Evolutionary conservation across 345 rosid species (phyloP), one percentile per base, ranked within the genome.

Genomic region (Citrus mangshanensis): DNA sequence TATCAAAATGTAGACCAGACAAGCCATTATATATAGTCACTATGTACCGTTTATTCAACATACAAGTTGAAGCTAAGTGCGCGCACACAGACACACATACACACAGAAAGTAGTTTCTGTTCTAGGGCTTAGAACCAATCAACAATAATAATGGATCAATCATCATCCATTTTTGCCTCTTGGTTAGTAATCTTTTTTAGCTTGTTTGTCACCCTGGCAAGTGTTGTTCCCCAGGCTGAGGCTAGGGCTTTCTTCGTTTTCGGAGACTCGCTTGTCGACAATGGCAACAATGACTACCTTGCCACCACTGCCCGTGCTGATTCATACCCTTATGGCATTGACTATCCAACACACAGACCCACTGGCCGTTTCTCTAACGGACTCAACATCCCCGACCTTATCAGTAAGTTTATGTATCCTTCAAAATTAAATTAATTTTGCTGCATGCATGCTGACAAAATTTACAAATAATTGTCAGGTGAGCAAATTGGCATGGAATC

Each of bases 321-420:
- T 56, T 76, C 88, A 0, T 89, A 86, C 8, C 98, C 98, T 0
- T 95, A 93, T 40, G 97, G 98, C 75, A 82, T 93, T n/a, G 98
- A 93, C 67, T 89, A 73, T 72, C 94, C 95, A 5, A 89, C 91
- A 82, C 93, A 81, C 68, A 78, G 79, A 40, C 82, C 98, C 70
- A 93, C 94, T 1, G 93, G 98, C 16, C 95, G 93, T 37, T 95
- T 95, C 88, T 91, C 98, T 65, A 95, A 93, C 63, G 98, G 98
- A 81, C 86, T 92, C 25, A 93, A 92, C 87, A 91, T 95, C 63
- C 95, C 98, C 12, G 98, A 95, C 72, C 56, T 92, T 62, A 89
- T 93, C 70, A 93, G 98, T 93, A 83, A 28, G 82, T 21, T 67
- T 70, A 35, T 75, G 35, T 40, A 16, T 19, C 58, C 51, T 46